Evolutionary conservation across 208 protist species (phyloP), one percentile per base, ranked within the genome.

Genomic region (Trypanosoma platydactyli): DNA sequence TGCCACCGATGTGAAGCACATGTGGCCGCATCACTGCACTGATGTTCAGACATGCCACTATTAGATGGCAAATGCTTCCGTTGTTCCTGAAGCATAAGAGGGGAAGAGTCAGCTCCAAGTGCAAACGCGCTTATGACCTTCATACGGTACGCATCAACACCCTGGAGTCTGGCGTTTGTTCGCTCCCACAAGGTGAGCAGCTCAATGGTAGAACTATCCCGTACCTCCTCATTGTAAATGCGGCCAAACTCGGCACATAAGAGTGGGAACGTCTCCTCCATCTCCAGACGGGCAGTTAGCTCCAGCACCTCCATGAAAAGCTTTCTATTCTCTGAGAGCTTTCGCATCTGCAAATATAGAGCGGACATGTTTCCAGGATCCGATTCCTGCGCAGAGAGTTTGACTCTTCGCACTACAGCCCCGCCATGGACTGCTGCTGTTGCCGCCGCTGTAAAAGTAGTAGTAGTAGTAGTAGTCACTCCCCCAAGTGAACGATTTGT

Each of bases 231-330:
- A 3, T 53, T 20, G 60, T 58, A 76, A 59, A 76, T 71, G n/a
- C 50, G 33, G 40, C 71, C 16, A 55, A 76, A 76, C 50, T 66
- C 56, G 22, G 22, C 38, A 58, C 63, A 76, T 18, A 76, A 48
- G 12, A 71, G 11, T n/a, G 15, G 18, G 29, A 76, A 45, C 13
- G 50, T 55, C 22, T 65, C 33, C 46, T 70, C 59, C 71, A 76
- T 66, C 40, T 76, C 71, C 35, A 76, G 41, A 13, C 65, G 64
- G 11, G 64, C 51, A 15, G 56, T 44, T 16, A 76, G 58, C 40
- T 76, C 71, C 13, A 76, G 46, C 22, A 76, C 64, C 2, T 66
- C 57, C 71, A 76, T 71, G 24, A 76, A 71, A 29, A 71, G 48
- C 40, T 29, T 35, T n/a, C 64, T 25, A 33, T 69, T 63, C n/a